phyloP scores from a whole-genome alignment of 1,139 yeast genomes.

The Magnusiomyces ingens region DNA sequence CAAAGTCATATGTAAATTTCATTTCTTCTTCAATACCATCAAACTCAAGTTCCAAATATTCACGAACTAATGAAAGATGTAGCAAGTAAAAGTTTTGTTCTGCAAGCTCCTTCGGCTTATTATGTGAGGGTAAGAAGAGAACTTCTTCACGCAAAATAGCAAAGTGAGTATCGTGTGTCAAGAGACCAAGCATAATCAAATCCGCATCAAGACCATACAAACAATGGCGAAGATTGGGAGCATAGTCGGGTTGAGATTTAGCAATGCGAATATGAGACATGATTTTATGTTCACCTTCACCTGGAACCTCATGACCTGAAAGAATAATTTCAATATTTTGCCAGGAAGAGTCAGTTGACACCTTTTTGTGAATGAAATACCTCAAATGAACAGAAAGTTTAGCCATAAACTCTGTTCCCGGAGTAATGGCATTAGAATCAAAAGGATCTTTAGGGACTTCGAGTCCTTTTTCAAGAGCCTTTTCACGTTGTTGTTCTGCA shows the following conservation, averaged over 20 bases:
- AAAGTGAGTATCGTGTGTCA: constrained; percentile 95
- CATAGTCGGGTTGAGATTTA: constrained; percentile 76
- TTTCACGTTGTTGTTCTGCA: constrained; percentile 64
- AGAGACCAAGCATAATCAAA: constrained; percentile 88
- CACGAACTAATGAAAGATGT: constrained; percentile 82
- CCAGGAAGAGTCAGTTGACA: constrained; percentile 89
- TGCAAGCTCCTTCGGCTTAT: constrained; percentile 50
- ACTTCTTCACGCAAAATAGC: constrained; percentile 95
- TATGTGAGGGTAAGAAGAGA: constrained; percentile 56
- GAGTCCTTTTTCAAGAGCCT: constrained; percentile 57
- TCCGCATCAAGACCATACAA: constrained; percentile 98
- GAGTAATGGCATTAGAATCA: constrained; percentile 96
- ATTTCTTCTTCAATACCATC: constrained; percentile 54
- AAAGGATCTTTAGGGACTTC: constrained; percentile 54
- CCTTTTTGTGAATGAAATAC: constrained; percentile 85
- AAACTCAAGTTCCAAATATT: constrained; percentile 84
- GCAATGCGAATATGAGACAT: constrained; percentile 89
- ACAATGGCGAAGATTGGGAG: constrained; percentile 88
- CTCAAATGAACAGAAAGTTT: constrained; percentile 73
- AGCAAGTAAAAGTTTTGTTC: constrained; percentile 77
- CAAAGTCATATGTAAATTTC: constrained; percentile 74
- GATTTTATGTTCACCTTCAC: constrained; percentile 98
- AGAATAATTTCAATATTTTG: constrained; percentile 72
- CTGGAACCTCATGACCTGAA: constrained; percentile 96
- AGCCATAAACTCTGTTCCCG: constrained; percentile 98